These are phyloP conservation scores for Sporothrix phasma DNA, from an alignment of 2,329 filamentous ascomycete genomes.

Conservation along the genomic window DNA sequence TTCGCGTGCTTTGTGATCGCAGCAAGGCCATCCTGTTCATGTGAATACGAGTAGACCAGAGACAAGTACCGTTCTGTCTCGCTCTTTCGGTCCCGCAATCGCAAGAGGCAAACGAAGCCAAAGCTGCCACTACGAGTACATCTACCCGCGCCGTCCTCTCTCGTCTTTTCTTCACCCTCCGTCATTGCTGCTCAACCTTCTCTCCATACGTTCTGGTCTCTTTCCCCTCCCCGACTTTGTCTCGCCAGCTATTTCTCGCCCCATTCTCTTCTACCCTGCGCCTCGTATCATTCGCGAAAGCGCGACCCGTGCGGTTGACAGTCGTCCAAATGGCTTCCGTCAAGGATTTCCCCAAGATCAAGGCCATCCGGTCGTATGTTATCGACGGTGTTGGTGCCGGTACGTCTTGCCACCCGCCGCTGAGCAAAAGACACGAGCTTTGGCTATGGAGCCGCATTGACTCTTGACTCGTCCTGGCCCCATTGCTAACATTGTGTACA, in stretches of 20 bases:
- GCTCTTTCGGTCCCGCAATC: not conserved
- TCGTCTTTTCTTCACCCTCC: not conserved
- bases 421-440: not conserved
- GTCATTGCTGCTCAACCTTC: not conserved
- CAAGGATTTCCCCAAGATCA: slow-evolving; percentile 61
- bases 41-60: not conserved
- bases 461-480: not conserved
- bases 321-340: slow-evolving; percentile 36
- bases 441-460: not conserved
- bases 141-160: slow-evolving; percentile 8
- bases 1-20: not conserved
- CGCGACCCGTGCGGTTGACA: not conserved
- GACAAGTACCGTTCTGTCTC: not conserved
- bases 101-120: not conserved
- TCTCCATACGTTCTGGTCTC: slow-evolving; percentile 6
- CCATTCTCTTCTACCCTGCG: not conserved
- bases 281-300: not conserved
- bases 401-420: slow-evolving; percentile 27
- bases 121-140: slow-evolving; percentile 6
- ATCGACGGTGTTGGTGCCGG: slow-evolving; percentile 51
- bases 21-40: not conserved
- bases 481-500: slow-evolving; percentile 27
- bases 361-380: slow-evolving; percentile 62
- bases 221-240: not conserved
- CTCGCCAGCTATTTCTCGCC: not conserved